These are phyloP conservation scores for Claviceps sp. DNA, from an alignment of 2,329 filamentous ascomycete species.

Conservation along the genomic window DNA sequence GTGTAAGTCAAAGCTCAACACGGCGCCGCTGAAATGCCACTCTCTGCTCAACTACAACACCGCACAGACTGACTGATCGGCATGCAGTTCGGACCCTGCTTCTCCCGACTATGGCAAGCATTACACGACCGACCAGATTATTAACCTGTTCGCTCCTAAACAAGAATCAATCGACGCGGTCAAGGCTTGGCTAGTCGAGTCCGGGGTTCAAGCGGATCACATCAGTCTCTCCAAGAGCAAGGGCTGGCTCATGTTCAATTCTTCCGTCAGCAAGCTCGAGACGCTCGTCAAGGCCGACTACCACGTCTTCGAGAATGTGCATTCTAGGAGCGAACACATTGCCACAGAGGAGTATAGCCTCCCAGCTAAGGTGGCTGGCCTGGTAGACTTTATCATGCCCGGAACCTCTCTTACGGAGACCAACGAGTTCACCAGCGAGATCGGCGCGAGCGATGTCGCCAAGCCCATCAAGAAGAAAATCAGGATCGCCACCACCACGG, in stretches of 20 bases:
- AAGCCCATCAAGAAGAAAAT: not conserved
- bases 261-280: slow-evolving; percentile 39
- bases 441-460: too few species aligned
- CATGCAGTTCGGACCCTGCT: slow-evolving; percentile 22
- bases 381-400: slow-evolving; percentile 29
- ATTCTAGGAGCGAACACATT: slow-evolving; percentile 20
- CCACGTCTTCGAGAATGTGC: slow-evolving; percentile 32
- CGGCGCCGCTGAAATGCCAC: too few species aligned
- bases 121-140: slow-evolving; percentile 29
- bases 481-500: not conserved
- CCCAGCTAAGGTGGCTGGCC: slow-evolving; percentile 21
- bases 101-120: slow-evolving; percentile 33
- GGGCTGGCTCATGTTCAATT: slow-evolving; percentile 41
- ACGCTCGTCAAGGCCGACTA: slow-evolving; percentile 38
- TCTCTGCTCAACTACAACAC: too few species aligned
- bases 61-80: not conserved
- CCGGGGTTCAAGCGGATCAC: slow-evolving; percentile 34
- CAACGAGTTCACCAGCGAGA: too few species aligned
- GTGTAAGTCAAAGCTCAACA: slow-evolving; percentile 14
- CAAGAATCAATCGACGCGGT: slow-evolving; percentile 35
- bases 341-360: slow-evolving; percentile 29
- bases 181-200: slow-evolving; percentile 35
- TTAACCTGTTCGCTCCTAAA: slow-evolving; percentile 28
- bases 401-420: slow-evolving; percentile 15
- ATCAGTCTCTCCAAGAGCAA: slow-evolving; percentile 36